Percentiles rank a stretch among this genome's conserved stretches.
phyloP scores from a whole-genome alignment of 192 early-diverging fungal species.

The Gaertneriomyces semiglobifer region DNA sequence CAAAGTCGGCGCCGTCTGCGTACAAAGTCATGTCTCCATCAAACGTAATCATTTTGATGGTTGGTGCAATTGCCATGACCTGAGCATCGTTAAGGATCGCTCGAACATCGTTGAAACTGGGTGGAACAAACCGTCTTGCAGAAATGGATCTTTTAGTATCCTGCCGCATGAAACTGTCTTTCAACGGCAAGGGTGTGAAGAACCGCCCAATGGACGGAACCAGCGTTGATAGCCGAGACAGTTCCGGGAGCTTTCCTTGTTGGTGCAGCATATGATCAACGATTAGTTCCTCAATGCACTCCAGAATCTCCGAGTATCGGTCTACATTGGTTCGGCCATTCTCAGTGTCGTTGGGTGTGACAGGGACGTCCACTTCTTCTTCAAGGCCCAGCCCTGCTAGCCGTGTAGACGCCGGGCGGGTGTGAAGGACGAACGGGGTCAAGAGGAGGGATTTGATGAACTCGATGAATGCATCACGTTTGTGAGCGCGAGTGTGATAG shows the following conservation, averaged over 20 bases:
- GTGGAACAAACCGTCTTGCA: slow-evolving; percentile 77
- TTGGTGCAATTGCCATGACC: slow-evolving; percentile 64
- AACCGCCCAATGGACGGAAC: slow-evolving; percentile 80
- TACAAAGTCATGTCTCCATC: slow-evolving; percentile 95
- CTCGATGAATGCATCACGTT: slow-evolving; percentile 81
- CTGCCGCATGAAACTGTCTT: slow-evolving; percentile 64
- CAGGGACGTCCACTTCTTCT: too few species aligned
- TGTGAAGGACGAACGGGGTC: slow-evolving; percentile 83
- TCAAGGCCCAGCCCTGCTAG: neutral
- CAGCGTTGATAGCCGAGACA: slow-evolving; percentile 72
- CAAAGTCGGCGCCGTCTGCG: slow-evolving; percentile 82
- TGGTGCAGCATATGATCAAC: slow-evolving; percentile 59
- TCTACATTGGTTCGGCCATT: slow-evolving; percentile 46
- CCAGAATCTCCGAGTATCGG: slow-evolving; percentile 77
- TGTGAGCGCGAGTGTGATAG: slow-evolving; percentile 59
- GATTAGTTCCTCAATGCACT: slow-evolving; percentile 74
- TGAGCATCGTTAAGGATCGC: slow-evolving; percentile 90
- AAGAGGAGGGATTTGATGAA: slow-evolving; percentile 87
- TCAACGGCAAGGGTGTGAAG: slow-evolving; percentile 78
- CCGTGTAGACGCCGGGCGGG: slow-evolving; percentile 24
- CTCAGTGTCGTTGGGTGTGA: neutral
- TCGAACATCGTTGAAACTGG: slow-evolving; percentile 89
- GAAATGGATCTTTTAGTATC: slow-evolving; percentile 69
- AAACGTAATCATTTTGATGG: slow-evolving; percentile 79
- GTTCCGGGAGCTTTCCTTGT: slow-evolving; percentile 51